Evolutionary conservation across 495 filamentous ascomycete genomes (phyloP).

Genomic region (Filosporella fistucella): DNA sequence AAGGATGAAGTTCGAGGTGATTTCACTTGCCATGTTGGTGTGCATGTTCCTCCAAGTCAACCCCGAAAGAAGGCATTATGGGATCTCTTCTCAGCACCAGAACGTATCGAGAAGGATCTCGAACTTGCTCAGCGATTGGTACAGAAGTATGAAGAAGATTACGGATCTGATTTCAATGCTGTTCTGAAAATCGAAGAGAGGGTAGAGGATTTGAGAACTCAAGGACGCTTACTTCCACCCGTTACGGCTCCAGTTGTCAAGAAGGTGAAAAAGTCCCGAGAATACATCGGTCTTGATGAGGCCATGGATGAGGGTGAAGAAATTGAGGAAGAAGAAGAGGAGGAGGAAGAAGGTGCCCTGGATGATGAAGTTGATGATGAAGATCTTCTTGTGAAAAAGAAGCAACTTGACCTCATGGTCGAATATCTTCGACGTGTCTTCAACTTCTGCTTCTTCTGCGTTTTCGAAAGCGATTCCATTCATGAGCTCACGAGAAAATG

Average conservation of each 20-base stretch:
- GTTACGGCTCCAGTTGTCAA: constrained; percentile 51
- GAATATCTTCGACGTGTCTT: constrained; percentile 95
- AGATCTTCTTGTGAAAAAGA: constrained; percentile 87
- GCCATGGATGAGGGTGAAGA: constrained; percentile 66
- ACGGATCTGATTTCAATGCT: constrained; percentile 68
- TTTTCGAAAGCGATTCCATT: constrained; percentile 95
- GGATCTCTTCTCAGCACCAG: constrained; percentile 90
- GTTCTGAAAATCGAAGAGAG: constrained; percentile 75
- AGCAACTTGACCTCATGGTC: constrained; percentile 91
- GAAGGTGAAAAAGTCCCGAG: constrained; percentile 51
- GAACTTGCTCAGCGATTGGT: constrained; percentile 72
- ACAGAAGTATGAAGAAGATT: constrained; percentile 74
- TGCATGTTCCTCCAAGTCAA: constrained; percentile 82
- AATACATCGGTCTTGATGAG: constrained; percentile 60
- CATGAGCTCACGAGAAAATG: constrained; percentile 95
- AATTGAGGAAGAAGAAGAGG: constrained; percentile 61
- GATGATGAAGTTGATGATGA: constrained; percentile 87
- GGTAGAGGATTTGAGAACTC: constrained; percentile 70
- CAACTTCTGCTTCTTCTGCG: constrained; percentile 99
- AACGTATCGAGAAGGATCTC: constrained; percentile 81
- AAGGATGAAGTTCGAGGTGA: constrained; percentile 88
- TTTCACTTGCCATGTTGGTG: constrained; percentile 94
- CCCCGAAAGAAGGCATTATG: constrained; percentile 95
- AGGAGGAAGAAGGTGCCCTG: constrained; percentile 64
- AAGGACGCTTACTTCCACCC: constrained; percentile 69